These are phyloP conservation scores for Diaporthe vaccinii DNA, from an alignment of 2,329 filamentous ascomycete species.

Conservation along the genomic window DNA sequence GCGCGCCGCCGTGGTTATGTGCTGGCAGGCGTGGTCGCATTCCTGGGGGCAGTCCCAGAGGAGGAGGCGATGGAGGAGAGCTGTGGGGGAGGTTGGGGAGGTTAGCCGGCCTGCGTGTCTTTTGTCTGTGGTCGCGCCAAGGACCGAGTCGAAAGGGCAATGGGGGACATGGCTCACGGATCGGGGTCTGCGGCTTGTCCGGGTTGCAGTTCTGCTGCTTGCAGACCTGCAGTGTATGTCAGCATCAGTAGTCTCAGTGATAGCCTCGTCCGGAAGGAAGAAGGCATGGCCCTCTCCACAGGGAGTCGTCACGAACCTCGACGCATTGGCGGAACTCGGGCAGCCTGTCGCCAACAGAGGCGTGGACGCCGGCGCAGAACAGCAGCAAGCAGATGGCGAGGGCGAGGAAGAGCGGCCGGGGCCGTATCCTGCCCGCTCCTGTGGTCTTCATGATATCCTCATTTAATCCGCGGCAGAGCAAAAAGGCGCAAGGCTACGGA, in stretches of 20 bases:
- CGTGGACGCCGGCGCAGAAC: constrained; percentile 64
- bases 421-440: constrained; percentile 51
- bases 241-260: neutral
- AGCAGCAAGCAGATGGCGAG: constrained; percentile 54
- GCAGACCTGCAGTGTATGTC: constrained; percentile 75
- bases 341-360: constrained; percentile 86
- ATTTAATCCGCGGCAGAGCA: constrained; percentile 34
- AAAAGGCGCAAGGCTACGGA: neutral
- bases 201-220: constrained; percentile 81
- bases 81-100: constrained; percentile 60
- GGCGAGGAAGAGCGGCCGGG: constrained; percentile 45
- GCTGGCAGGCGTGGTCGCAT: constrained; percentile 98
- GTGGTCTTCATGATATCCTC: constrained; percentile 48
- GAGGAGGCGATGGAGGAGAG: constrained; percentile 86
- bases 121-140: constrained; percentile 8
- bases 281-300: neutral
- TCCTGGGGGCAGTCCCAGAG: constrained; percentile 93
- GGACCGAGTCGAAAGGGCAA: constrained; percentile 35
- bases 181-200: constrained; percentile 68
- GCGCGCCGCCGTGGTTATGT: constrained; percentile 84
- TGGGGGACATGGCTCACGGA: constrained; percentile 72
- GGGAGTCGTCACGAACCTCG: constrained; percentile 67
- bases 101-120: constrained; percentile 27
- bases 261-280: neutral
- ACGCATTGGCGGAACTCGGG: constrained; percentile 92